Evolutionary conservation across 257 asterid species (phyloP), one percentile per base, ranked within the genome.

Genomic region (Scutellaria baicalensis): DNA sequence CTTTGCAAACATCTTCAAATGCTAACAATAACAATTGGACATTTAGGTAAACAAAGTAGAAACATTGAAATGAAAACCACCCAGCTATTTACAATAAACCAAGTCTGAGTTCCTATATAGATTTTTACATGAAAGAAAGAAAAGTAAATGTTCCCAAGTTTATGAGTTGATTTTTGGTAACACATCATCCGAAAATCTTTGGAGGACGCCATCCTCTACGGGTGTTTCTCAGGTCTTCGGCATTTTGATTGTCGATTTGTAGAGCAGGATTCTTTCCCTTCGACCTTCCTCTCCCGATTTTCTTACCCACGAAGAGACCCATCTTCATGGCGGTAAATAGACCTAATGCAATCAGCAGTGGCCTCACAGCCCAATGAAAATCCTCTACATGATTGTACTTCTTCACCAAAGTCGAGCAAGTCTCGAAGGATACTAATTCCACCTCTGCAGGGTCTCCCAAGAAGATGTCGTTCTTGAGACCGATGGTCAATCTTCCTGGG

Each of bases 361-460:
- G 97, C 79, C 97, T 86, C 48, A 90, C 92, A 1, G 88, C 88
- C 97, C 98, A 92, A 80, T 92, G 98, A 69, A 89, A 88, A 75
- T 92, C 97, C 81, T 92, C 98, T 3, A 90, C 74, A 64, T 88
- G 98, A 57, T 88, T 88, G 77, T 90, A 92, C 86, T 90, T 89
- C 59, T 85, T 90, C 68, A 84, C 80, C 75, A 88, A 11, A 12
- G 82, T 81, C 0, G 70, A 78, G 18, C 89, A 85, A 8, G 85
- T 83, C 48, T 77, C 74, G 8, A 92, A 92, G 18, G 95, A 86
- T 6, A 92, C 84, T 5, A 78, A 51, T 72, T 92, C 95, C 1
- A 88, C 95, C 71, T 92, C 97, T 6, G 91, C 91, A 4, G 98
- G 96, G 77, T 92, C 96, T 31, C 89, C 95, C 76, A 90, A 70